Base-by-base conservation (phyloP, 768 basidiomycete genomes). In the Tephrocybe sp. region DNA sequence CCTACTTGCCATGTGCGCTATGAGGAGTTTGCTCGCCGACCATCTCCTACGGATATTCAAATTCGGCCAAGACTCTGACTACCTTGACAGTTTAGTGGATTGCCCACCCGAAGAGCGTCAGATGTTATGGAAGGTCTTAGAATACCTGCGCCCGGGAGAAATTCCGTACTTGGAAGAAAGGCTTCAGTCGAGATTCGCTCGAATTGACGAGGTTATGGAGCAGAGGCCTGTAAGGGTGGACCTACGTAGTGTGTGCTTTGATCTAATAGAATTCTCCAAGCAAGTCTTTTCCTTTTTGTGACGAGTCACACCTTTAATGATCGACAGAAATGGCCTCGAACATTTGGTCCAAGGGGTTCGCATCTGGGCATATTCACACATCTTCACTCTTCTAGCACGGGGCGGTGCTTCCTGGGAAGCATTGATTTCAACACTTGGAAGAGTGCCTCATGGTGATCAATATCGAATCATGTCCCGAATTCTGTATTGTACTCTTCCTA, bases 61-160 rank as follows among this genome's bases (percentile, higher is more conserved):
- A 21, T 54, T 54, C 16, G 53, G 48, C 26, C 53, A 46, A 42
- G 47, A 38, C 22, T 47, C 39, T 6, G 40, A 50, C 44, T 50
- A 47, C 16, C 48, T 50, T 28, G 44, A 54, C 19, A 18, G 15
- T 7, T 25, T 47, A 19, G 13, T 36, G 8, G 48, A 50, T 35
- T 43, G 28, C 25, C 25, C 22, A 31, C 40, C 49, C 9, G 44
- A 54, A 18, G 52, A 49, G n/a, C 47, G 44, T 6, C 52, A 54
- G 26, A 46, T 12, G 3, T 28, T 49, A 22, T 54, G 48, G 48
- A 54, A 54, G 32, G 44, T 49, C n/a, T 24, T 54, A 39, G 43
- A n/a, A 12, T 15, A 28, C 26, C 16, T 54, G 25, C 43, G 48
- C 5, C 31, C 18, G 5, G 52, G 47, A 32, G 47, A 41, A 21